Evolutionary conservation across 495 filamentous ascomycete species (phyloP), one percentile per base, ranked within the genome.

Genomic region (Neurospora sp.): DNA sequence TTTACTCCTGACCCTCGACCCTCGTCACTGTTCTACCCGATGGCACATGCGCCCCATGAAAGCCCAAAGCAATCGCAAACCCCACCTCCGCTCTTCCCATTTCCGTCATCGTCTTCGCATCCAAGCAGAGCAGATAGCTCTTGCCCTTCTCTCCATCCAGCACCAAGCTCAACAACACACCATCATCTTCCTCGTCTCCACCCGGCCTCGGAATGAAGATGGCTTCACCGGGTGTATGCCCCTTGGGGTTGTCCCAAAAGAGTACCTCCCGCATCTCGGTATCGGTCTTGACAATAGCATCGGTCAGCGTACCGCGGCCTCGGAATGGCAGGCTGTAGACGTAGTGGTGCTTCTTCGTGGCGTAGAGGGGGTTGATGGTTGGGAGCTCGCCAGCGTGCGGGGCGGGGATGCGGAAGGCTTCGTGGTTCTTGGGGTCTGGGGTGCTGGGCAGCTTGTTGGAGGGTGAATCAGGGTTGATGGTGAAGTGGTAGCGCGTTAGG

Each of bases 251-350:
- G 3, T 82, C 80, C 92, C 90, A 93, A n/a, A 81, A 79, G 3
- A 79, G 54, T 1, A 81, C 75, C 62, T 84, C 81, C 37, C 85
- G 79, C 0, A 88, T 91, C 15, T 82, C 79, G 6, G 84, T 84
- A 78, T 95, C 91, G 42, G 89, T 88, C 76, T 94, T 95, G 71
- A 87, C 83, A 31, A 96, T 86, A 0, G 86, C 86, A 73, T 94
- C 92, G 7, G 90, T 78, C 37, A 93, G 82, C 0, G 89, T 89
- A 11, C 88, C 88, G 39, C 86, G 83, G 5, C 88, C 90, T 3
- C 86, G 83, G 74, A 86, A 87, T 4, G 84, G 79, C 3, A 90
- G 75, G 40, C 85, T 84, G 79, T 94, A 95, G 7, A 87, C 85
- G 79, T 90, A 95, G 70, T 91, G 89, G 74, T 90, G 83, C 42